phyloP scores from a whole-genome alignment of 106 monocot genomes.

The Cymbidium sinense region DNA sequence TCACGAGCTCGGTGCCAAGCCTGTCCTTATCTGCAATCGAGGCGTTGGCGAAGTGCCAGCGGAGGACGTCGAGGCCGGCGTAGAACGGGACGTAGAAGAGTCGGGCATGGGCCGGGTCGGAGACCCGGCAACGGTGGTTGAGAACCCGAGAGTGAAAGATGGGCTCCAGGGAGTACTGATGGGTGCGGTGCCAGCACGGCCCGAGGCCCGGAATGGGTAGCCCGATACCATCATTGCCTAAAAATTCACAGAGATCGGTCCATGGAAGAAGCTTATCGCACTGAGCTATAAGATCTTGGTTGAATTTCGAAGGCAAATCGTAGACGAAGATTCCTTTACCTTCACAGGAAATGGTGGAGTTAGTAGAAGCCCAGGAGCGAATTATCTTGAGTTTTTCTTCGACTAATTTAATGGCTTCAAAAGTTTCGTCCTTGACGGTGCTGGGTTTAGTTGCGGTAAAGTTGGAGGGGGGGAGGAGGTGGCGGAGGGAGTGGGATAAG shows the following conservation, averaged over 20 bases:
- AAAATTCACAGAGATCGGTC: constrained; percentile 43
- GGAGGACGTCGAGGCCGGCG: constrained; percentile 43
- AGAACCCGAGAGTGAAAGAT: constrained; percentile 38
- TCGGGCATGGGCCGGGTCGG: constrained; percentile 18
- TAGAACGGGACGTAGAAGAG: constrained; percentile 64
- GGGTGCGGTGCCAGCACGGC: constrained; percentile 34
- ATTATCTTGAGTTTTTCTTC: constrained; percentile 13
- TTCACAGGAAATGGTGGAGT: constrained; percentile 4
- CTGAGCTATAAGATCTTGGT: constrained; percentile 20
- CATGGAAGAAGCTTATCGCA: constrained; percentile 41
- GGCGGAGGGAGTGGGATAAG: neutral
- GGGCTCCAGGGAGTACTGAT: constrained; percentile 62
- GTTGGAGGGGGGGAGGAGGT: neutral
- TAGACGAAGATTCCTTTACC: constrained; percentile 43
- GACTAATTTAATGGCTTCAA: constrained; percentile 16
- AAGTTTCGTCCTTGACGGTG: neutral
- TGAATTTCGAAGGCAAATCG: constrained; percentile 52
- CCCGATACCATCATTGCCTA: constrained; percentile 36
- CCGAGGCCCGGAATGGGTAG: constrained; percentile 23
- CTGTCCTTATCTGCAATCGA: constrained; percentile 29
- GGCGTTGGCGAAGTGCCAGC: constrained; percentile 52
- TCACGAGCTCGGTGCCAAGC: constrained; percentile 29
- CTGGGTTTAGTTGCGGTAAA: neutral
- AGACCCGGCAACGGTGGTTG: constrained; percentile 34
- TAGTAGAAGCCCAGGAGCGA: constrained; percentile 19